Conservation (phyloP, 257 asterid species). For the Leonotis leonurus region DNA sequence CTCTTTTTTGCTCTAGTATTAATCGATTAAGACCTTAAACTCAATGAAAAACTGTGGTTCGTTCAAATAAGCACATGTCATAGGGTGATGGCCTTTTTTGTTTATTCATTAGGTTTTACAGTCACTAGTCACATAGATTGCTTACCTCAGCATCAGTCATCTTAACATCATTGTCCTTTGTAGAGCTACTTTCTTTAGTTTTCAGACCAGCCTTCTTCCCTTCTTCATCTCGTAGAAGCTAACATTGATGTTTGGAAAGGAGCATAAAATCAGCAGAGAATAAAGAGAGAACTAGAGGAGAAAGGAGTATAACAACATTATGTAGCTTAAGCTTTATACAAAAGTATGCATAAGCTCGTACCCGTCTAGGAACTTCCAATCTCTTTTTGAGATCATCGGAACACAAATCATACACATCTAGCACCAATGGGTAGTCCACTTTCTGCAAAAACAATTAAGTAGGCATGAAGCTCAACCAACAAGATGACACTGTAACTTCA, state of each 20-base stretch:
- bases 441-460: constrained; percentile 44
- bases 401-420: constrained; percentile 88
- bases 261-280: background rate
- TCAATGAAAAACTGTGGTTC: too few species aligned
- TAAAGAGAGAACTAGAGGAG: constrained; percentile 5
- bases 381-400: constrained; percentile 84
- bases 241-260: constrained; percentile 8
- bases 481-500: background rate
- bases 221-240: constrained; percentile 91
- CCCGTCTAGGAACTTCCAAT: constrained; percentile 86
- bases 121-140: background rate
- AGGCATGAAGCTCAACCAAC: background rate
- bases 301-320: background rate
- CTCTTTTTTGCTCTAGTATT: too few species aligned
- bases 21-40: too few species aligned
- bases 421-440: constrained; percentile 94
- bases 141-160: constrained; percentile 84
- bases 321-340: constrained; percentile 5
- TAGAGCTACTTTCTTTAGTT: constrained; percentile 49
- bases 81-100: background rate
- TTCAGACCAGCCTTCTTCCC: constrained; percentile 82
- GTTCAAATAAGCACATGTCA: background rate
- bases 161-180: constrained; percentile 51
- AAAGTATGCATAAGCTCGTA: constrained; percentile 26
- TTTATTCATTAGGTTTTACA: constrained; percentile 1